Conservation (phyloP, 2,329 filamentous ascomycete genomes). For the Cordyceps cateniannulata region DNA sequence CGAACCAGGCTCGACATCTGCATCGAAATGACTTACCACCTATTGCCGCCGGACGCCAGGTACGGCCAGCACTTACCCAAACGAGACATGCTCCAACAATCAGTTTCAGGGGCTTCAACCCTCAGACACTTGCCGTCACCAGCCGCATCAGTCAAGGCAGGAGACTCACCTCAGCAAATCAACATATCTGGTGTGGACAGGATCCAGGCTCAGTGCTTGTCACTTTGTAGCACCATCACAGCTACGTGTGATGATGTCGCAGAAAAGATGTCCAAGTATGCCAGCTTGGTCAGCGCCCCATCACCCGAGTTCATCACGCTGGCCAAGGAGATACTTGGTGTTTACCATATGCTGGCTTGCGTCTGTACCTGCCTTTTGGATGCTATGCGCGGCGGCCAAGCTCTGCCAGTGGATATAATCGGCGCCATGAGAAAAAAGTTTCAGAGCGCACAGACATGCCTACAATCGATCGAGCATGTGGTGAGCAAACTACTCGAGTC, state of each 20-base stretch:
- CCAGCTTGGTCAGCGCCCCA: not conserved
- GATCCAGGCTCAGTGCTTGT: not conserved
- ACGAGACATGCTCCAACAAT: not conserved
- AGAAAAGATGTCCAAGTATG: not conserved
- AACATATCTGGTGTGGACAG: not conserved
- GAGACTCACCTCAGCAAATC: not conserved
- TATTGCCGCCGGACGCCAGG: not conserved
- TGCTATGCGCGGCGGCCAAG: slow-evolving; percentile 41
- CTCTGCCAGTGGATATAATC: slow-evolving; percentile 53
- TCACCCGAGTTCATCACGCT: slow-evolving; percentile 48
- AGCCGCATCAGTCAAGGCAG: not conserved
- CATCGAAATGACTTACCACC: not conserved
- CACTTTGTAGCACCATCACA: not conserved
- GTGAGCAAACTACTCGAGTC: slow-evolving; percentile 55
- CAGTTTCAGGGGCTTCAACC: not conserved
- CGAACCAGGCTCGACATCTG: not conserved
- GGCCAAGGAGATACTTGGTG: slow-evolving; percentile 60
- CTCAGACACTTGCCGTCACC: not conserved
- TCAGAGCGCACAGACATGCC: slow-evolving; percentile 51
- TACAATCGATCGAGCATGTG: slow-evolving; percentile 57
- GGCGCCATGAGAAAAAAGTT: slow-evolving; percentile 61
- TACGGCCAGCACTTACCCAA: not conserved
- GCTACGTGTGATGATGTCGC: not conserved
- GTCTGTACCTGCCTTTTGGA: slow-evolving; percentile 60
- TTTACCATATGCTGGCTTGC: slow-evolving; percentile 59